A percentile compares a stretch with the other conserved stretches of the same genome.
These are phyloP conservation scores for Davidsoniella neocaledoniae DNA, from an alignment of 2,329 filamentous ascomycete genomes.

Conservation along the genomic window DNA sequence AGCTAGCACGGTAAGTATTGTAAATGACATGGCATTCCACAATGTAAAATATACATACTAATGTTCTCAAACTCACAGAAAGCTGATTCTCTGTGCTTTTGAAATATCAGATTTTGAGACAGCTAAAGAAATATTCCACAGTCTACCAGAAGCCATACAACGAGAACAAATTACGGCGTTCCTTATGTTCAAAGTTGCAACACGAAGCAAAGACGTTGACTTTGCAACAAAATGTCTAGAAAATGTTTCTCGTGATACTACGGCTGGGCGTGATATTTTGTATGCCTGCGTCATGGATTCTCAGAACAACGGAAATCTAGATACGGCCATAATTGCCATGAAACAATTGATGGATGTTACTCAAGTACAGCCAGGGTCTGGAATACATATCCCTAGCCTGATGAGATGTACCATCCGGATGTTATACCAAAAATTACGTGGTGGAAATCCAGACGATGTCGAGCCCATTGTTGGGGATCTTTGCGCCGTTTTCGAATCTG, in stretches of 20 bases:
- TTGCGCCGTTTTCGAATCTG: constrained; percentile 32
- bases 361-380: constrained; percentile 13
- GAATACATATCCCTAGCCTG: constrained; percentile 21
- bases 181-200: constrained; percentile 56
- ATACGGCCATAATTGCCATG: constrained; percentile 31
- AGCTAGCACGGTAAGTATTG: constrained; percentile 43
- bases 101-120: constrained; percentile 33
- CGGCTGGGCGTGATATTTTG: constrained; percentile 40
- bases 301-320: constrained; percentile 44
- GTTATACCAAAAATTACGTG: constrained; percentile 26
- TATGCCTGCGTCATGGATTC: constrained; percentile 71
- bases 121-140: constrained; percentile 37
- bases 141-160: constrained; percentile 40
- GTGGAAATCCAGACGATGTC: constrained; percentile 15
- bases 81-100: constrained; percentile 54
- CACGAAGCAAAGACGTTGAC: constrained; percentile 40
- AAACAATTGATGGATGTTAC: constrained; percentile 20
- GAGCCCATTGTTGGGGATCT: constrained; percentile 28
- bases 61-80: constrained; percentile 30
- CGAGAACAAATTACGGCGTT: constrained; percentile 52
- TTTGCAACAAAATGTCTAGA: constrained; percentile 48
- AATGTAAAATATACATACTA: neutral
- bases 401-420: constrained; percentile 36
- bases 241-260: constrained; percentile 36
- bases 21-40: neutral